Evolutionary conservation across 768 basidiomycete genomes (phyloP), one percentile per base, ranked within the genome.

Genomic region (Pleurotus giganteus): DNA sequence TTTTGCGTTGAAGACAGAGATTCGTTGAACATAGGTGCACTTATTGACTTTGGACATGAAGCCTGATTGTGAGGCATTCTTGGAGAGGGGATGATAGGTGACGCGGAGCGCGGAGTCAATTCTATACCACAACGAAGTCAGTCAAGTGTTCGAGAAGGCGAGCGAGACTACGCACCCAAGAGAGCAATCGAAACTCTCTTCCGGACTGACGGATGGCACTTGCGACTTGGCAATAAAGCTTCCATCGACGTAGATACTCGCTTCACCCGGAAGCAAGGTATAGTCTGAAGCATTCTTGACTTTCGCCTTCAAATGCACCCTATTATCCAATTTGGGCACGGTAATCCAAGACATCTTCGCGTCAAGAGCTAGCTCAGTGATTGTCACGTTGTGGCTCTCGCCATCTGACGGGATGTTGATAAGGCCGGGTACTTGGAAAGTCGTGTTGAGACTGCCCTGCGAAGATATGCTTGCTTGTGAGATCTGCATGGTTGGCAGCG

Each of bases 211-310:
- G 11, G 68, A 57, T 1, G 72, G 71, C 4, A 84, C 66, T 4
- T 66, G 53, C 0, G 79, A 76, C 55, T 71, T 74, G 7, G 83
- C 71, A 12, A 84, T 79, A 62, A 81, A 84, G 54, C 76, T 77
- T 28, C 80, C 80, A 61, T 85, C 79, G 28, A 84, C 71, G 60
- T 82, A 84, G 0, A 84, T 72, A 57, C 74, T 79, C 0, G 77
- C 77, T 0, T 62, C 58, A 0, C 84, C 83, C 0, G 66, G 59
- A 7, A 85, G 69, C 1, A 85, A 63, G 2, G 77, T 75, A 56
- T 81, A 82, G 24, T 80, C 77, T 4, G 79, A 81, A 11, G 74
- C 74, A 57, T 85, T 85, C 64, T 74, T 76, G 54, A 85, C 72
- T 47, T 68, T 74, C 11, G 74, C 77, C 75, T 81, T 76, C 26